Percentiles rank a stretch among this genome's conserved stretches.
Conservation (phyloP, 352 stramenopile species). For the Phytophthora melonis region DNA sequence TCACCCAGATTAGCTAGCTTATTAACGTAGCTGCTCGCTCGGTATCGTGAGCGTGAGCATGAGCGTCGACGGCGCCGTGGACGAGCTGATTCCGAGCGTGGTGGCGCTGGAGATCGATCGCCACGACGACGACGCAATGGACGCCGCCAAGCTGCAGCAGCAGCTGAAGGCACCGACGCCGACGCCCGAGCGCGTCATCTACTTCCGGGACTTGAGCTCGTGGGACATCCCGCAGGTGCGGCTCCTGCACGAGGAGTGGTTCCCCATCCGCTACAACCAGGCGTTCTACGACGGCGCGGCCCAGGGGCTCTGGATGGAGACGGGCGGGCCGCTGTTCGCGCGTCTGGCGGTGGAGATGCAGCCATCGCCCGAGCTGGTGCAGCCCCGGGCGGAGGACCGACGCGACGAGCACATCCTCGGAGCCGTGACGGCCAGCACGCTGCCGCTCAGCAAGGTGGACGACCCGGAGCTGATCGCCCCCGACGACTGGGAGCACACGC, state of each 20-base stretch:
- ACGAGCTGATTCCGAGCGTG: conserved; percentile 22
- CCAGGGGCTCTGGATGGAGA: conserved; percentile 88
- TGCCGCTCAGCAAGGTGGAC: conserved; percentile 77
- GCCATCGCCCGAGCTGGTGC: conserved; percentile 24
- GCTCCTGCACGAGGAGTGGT: conserved; percentile 96
- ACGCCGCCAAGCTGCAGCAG: conserved; percentile 14
- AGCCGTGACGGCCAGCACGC: conserved; percentile 91
- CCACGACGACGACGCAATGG: background rate
- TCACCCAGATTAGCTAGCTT: background rate
- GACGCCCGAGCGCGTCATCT: conserved; percentile 52
- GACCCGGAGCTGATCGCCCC: conserved; percentile 65
- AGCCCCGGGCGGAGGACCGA: conserved; percentile 10
- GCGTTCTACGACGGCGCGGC: conserved; percentile 96
- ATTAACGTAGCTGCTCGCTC: no score
- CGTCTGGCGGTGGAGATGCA: conserved; percentile 79
- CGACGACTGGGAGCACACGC: conserved; percentile 68
- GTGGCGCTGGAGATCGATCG: conserved; percentile 37
- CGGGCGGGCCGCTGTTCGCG: conserved; percentile 89
- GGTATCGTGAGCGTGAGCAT: background rate
- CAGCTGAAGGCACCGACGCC: background rate
- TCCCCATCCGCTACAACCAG: conserved; percentile 97
- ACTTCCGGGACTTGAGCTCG: conserved; percentile 76
- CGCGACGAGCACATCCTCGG: conserved; percentile 78
- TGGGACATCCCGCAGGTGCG: conserved; percentile 92
- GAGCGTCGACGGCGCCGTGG: conserved; percentile 18